A percentile compares a stretch with the other conserved stretches of the same genome.
These are phyloP conservation scores for Flaveria trinervia DNA, from an alignment of 129 eudicot species.

Conservation along the genomic window DNA sequence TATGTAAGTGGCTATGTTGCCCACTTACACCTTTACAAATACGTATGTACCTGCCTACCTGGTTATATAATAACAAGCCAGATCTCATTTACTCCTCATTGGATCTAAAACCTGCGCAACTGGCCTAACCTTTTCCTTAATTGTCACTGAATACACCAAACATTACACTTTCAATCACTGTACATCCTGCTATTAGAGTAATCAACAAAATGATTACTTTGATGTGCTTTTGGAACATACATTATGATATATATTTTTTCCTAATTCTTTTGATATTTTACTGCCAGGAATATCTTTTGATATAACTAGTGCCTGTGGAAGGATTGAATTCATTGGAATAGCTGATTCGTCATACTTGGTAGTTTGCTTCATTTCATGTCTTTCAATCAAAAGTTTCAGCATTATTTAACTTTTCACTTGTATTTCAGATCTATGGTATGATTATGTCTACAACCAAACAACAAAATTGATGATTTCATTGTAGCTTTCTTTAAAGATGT, in stretches of 20 bases:
- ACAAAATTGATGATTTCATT: conserved; percentile 14
- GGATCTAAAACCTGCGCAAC: not conserved
- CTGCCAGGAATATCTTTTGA: not conserved
- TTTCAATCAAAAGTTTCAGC: not conserved
- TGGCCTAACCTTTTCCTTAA: not conserved
- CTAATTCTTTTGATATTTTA: not conserved
- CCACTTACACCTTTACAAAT: not conserved
- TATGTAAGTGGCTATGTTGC: too few species aligned
- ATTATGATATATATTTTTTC: not conserved
- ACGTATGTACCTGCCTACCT: not conserved
- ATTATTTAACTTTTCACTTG: not conserved
- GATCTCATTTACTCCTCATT: not conserved
- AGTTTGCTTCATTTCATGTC: not conserved
- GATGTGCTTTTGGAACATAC: not conserved
- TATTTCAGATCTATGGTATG: conserved; percentile 27
- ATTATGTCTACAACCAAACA: conserved; percentile 2
- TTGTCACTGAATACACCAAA: not conserved
- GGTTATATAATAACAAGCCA: not conserved
- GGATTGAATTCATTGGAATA: not conserved
- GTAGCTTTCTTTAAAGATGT: conserved; percentile 41
- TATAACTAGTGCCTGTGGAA: not conserved
- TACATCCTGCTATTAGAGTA: not conserved
- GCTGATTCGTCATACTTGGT: not conserved
- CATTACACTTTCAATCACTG: not conserved
- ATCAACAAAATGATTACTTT: not conserved